Percentiles rank a stretch among this genome's conserved stretches.
phyloP scores from a whole-genome alignment of 2,329 filamentous ascomycete genomes.

The Talaromyces piceae region DNA sequence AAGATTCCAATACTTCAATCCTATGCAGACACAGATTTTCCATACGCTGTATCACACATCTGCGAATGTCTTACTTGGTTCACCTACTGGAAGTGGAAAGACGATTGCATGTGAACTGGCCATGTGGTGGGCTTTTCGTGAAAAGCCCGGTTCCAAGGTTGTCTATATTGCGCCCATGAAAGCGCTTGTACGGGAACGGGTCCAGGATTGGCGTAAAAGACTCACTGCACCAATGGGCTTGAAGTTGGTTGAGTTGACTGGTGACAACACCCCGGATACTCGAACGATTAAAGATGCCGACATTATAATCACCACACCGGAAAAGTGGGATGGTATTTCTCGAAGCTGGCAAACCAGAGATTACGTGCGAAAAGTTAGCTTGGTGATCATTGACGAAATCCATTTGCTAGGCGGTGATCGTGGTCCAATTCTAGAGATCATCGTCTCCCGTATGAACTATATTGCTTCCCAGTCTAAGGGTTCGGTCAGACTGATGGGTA shows the following conservation, averaged over 20 bases:
- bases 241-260: constrained; percentile 89
- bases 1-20: constrained; percentile 94
- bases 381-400: constrained; percentile 98
- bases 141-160: constrained; percentile 89
- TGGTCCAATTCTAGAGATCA: constrained; percentile 96
- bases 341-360: constrained; percentile 97
- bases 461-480: constrained; percentile 91
- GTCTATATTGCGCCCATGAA: constrained; percentile 99
- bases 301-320: constrained; percentile 97
- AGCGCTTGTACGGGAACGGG: constrained; percentile 88
- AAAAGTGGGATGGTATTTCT: constrained; percentile 99
- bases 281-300: constrained; percentile 91
- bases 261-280: constrained; percentile 96
- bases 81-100: constrained; percentile 94
- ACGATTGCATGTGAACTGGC: constrained; percentile 92
- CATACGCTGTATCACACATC: constrained; percentile 90
- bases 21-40: constrained; percentile 99
- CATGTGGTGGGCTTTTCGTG: constrained; percentile 99
- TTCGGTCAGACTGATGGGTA: constrained; percentile 84
- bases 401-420: constrained; percentile 94
- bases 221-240: constrained; percentile 76
- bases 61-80: constrained; percentile 87
- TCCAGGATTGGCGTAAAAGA: constrained; percentile 85
- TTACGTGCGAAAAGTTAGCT: constrained; percentile 87
- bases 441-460: constrained; percentile 91